phyloP scores from a whole-genome alignment of 2,329 filamentous ascomycete species.

The Alternaria arbusti region DNA sequence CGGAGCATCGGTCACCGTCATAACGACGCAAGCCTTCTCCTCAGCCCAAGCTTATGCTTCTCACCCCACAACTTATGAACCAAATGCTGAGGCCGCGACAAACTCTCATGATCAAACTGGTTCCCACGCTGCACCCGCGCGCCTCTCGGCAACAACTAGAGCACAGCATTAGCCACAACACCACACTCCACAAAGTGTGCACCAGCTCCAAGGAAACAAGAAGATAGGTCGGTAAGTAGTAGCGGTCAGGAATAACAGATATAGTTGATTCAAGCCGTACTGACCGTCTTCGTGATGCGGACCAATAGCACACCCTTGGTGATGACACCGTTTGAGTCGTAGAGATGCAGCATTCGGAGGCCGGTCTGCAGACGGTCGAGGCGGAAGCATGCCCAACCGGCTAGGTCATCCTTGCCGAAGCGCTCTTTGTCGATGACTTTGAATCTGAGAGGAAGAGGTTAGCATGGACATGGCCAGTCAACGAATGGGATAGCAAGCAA shows the following conservation, averaged over 20 bases:
- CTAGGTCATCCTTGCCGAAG: slow-evolving; percentile 71
- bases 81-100: background rate
- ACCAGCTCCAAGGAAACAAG: background rate
- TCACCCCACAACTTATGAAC: background rate
- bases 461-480: background rate
- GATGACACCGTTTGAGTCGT: slow-evolving; percentile 70
- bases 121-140: background rate
- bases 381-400: slow-evolving; percentile 87
- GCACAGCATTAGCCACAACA: background rate
- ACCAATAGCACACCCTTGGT: slow-evolving; percentile 76
- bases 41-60: background rate
- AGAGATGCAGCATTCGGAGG: slow-evolving; percentile 77
- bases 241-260: slow-evolving; percentile 2
- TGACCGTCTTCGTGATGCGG: slow-evolving; percentile 67
- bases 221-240: background rate
- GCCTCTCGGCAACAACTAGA: slow-evolving; percentile 2
- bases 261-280: slow-evolving; percentile 26
- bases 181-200: background rate
- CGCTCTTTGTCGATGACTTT: slow-evolving; percentile 88
- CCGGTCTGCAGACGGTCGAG: slow-evolving; percentile 80
- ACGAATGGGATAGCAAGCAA: background rate
- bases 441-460: slow-evolving; percentile 59
- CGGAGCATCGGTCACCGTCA: background rate
- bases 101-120: background rate
- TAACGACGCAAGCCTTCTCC: background rate